Evolutionary conservation across 2,329 filamentous ascomycete species (phyloP).

Genomic region (Talaromyces sp.): DNA sequence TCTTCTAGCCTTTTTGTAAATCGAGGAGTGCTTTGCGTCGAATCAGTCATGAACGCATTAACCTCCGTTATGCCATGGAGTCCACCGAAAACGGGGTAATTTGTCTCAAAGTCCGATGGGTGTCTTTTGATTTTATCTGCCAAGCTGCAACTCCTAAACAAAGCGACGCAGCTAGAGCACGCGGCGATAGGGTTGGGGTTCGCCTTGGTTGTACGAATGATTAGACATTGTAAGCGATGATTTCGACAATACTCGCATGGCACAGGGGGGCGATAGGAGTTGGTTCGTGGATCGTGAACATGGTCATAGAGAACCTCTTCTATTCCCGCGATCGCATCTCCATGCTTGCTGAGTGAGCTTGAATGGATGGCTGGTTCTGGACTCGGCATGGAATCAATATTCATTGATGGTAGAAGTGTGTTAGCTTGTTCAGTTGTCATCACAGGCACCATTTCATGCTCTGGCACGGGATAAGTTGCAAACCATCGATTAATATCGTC

Average conservation of each 20-base stretch:
- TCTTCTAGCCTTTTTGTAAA: not conserved
- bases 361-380: not conserved
- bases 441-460: not conserved
- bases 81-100: slow-evolving; percentile 47
- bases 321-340: not conserved
- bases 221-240: slow-evolving; percentile 48
- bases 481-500: not conserved
- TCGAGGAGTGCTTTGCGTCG: not conserved
- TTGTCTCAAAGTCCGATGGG: slow-evolving; percentile 47
- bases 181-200: slow-evolving; percentile 50
- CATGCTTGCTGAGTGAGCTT: not conserved
- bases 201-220: slow-evolving; percentile 45
- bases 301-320: not conserved
- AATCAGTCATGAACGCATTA: no score
- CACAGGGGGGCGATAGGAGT: slow-evolving; percentile 28
- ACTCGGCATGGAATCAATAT: not conserved
- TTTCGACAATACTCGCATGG: slow-evolving; percentile 47
- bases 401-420: not conserved
- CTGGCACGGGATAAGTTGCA: not conserved
- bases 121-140: slow-evolving; percentile 45
- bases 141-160: slow-evolving; percentile 51
- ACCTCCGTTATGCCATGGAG: slow-evolving; percentile 49
- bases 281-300: not conserved
- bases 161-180: slow-evolving; percentile 51
- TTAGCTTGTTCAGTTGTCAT: not conserved